Conservation (phyloP, 805 yeast species). For the Candida qinlingensis region DNA sequence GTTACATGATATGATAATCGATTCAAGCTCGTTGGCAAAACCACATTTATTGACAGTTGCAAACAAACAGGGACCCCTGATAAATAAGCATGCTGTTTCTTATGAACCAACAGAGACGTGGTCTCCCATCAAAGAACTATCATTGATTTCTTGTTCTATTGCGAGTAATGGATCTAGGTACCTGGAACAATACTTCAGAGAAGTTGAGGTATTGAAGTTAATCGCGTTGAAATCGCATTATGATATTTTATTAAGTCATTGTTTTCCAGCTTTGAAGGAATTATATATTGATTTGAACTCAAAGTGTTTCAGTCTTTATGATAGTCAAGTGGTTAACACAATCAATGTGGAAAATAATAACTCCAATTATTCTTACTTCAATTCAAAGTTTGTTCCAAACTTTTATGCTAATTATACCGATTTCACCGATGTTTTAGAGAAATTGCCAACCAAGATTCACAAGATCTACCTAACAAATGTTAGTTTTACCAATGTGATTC, state of each 20-base stretch:
- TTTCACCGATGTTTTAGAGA: slow-evolving; percentile 17
- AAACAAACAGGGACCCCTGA: slow-evolving; percentile 21
- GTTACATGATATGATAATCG: slow-evolving; percentile 44
- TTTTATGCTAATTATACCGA: slow-evolving; percentile 21
- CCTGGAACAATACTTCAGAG: slow-evolving; percentile 35
- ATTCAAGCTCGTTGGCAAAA: slow-evolving; percentile 33
- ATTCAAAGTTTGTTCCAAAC: slow-evolving; percentile 25
- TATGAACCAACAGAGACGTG: slow-evolving; percentile 17
- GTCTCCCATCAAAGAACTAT: slow-evolving; percentile 31
- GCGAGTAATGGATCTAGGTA: slow-evolving; percentile 32
- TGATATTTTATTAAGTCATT: slow-evolving; percentile 46
- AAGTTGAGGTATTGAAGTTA: slow-evolving; percentile 34
- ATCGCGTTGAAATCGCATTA: slow-evolving; percentile 34
- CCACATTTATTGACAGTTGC: slow-evolving; percentile 18
- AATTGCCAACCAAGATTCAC: slow-evolving; percentile 13
- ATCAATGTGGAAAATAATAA: slow-evolving; percentile 19
- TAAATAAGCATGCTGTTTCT: slow-evolving; percentile 16
- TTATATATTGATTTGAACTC: slow-evolving; percentile 46
- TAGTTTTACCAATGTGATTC: slow-evolving; percentile 23
- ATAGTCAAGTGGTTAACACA: slow-evolving; percentile 12
- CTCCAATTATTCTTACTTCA: slow-evolving; percentile 24
- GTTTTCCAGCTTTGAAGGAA: slow-evolving; percentile 34
- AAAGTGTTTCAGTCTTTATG: slow-evolving; percentile 31
- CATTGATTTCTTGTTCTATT: slow-evolving; percentile 30
- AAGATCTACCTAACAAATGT: slow-evolving; percentile 19